Percentiles rank a stretch among this genome's conserved stretches.
Evolutionary conservation across 495 filamentous ascomycete genomes (phyloP).

Genomic region (Daldinia loculata): DNA sequence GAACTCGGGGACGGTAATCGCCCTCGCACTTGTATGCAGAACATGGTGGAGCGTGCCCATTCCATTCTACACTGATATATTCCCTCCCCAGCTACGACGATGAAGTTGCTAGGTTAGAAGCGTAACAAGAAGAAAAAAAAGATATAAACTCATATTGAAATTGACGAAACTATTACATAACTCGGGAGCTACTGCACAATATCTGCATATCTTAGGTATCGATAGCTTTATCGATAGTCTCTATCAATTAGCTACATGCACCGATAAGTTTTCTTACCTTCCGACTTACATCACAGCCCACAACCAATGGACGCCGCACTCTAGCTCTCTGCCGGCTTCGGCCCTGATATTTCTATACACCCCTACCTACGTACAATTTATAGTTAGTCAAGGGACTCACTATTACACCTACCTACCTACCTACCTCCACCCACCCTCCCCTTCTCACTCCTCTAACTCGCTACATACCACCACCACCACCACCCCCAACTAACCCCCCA

Average conservation of each 20-base stretch:
- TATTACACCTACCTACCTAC: too few species aligned
- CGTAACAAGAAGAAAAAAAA: neutral
- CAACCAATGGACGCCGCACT: too few species aligned
- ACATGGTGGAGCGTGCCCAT: constrained; percentile 53
- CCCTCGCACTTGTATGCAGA: constrained; percentile 52
- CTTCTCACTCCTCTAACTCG: neutral
- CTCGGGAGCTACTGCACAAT: neutral
- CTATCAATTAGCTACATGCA: neutral
- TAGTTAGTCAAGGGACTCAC: too few species aligned
- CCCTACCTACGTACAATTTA: neutral
- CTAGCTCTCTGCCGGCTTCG: constrained; percentile 7
- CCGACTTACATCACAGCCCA: neutral
- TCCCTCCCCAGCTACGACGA: constrained; percentile 9
- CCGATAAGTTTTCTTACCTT: constrained; percentile 1
- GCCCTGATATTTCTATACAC: constrained; percentile 1
- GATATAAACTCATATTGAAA: too few species aligned
- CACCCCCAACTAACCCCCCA: neutral
- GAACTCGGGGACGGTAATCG: constrained; percentile 63
- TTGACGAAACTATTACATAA: neutral
- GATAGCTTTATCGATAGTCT: neutral
- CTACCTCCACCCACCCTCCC: neutral
- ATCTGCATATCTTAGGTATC: neutral
- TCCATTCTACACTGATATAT: constrained; percentile 46
- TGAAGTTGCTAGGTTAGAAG: neutral
- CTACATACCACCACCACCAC: neutral